Evolutionary conservation across 129 eudicot species (phyloP).

Genomic region (Flaveria bidentis): DNA sequence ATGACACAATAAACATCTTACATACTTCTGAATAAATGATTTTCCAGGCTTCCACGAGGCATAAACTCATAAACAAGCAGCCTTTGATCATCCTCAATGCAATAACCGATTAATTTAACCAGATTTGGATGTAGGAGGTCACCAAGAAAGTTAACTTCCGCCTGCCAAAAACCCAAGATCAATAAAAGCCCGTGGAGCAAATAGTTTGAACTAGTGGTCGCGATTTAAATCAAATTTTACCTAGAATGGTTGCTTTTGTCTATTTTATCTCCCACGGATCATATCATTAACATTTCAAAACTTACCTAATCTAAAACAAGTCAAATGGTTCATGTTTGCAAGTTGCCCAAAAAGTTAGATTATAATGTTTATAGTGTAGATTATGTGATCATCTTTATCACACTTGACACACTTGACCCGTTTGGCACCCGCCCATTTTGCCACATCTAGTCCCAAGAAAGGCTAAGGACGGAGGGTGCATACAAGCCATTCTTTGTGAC

Average conservation of each 20-base stretch:
- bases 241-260: neutral
- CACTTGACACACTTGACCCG: too few relatives aligned
- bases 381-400: neutral
- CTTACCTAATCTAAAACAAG: neutral
- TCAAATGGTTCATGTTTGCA: neutral
- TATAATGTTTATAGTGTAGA: too few relatives aligned
- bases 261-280: neutral
- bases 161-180: conserved; percentile 49
- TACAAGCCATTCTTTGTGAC: conserved; percentile 99
- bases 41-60: conserved; percentile 98
- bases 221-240: neutral
- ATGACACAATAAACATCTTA: neutral
- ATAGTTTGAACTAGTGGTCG: neutral
- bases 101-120: conserved; percentile 85
- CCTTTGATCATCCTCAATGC: conserved; percentile 97
- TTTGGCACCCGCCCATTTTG: neutral
- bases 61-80: conserved; percentile 92
- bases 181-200: neutral
- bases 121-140: conserved; percentile 89
- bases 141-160: conserved; percentile 92
- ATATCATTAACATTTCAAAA: neutral
- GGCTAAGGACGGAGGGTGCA: neutral
- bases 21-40: conserved; percentile 94
- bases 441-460: conserved; percentile 13
- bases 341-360: neutral